A percentile compares a stretch with the other conserved stretches of the same genome.
These are phyloP conservation scores for Clonostachys rhizophaga DNA, from an alignment of 2,329 filamentous ascomycete species.

Conservation along the genomic window DNA sequence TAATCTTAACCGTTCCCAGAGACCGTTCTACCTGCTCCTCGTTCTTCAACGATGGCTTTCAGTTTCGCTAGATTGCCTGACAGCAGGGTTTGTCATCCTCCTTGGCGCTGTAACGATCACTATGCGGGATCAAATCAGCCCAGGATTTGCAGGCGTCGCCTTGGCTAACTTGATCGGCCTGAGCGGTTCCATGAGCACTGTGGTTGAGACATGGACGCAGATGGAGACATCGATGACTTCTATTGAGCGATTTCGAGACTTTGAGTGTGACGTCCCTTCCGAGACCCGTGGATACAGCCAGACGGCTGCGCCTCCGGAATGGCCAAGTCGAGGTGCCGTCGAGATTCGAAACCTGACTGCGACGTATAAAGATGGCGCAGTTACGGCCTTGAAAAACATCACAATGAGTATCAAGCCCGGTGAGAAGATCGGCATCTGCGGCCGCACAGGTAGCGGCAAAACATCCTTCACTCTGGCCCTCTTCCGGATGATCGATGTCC, in stretches of 20 bases:
- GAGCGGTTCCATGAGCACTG: slow-evolving; percentile 8
- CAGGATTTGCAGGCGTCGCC: slow-evolving; percentile 21
- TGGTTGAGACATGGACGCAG: slow-evolving; percentile 20
- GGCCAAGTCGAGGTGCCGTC: slow-evolving; percentile 79
- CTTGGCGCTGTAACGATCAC: slow-evolving; percentile 37
- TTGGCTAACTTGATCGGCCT: slow-evolving; percentile 19
- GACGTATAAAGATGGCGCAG: slow-evolving; percentile 13
- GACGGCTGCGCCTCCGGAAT: slow-evolving; percentile 58
- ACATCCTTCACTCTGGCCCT: slow-evolving; percentile 29
- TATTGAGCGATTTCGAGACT: slow-evolving; percentile 15
- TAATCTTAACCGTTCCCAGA: slow-evolving; percentile 36
- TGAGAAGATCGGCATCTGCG: slow-evolving; percentile 23
- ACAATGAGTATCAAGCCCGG: slow-evolving; percentile 15
- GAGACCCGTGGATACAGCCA: slow-evolving; percentile 7
- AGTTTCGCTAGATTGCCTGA: slow-evolving; percentile 40
- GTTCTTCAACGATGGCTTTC: slow-evolving; percentile 44
- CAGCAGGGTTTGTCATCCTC: slow-evolving; percentile 37
- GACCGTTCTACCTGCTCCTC: slow-evolving; percentile 43
- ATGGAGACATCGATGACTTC: slow-evolving; percentile 21
- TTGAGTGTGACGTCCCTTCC: slow-evolving; percentile 3
- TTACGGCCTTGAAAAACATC: slow-evolving; percentile 11
- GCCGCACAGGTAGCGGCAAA: slow-evolving; percentile 31
- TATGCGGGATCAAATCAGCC: slow-evolving; percentile 10
- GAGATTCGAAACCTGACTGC: slow-evolving; percentile 63
- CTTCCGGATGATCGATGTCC: slow-evolving; percentile 29